Evolutionary conservation across 768 basidiomycete species (phyloP), one percentile per base, ranked within the genome.

Genomic region (Lactarius evosmus): DNA sequence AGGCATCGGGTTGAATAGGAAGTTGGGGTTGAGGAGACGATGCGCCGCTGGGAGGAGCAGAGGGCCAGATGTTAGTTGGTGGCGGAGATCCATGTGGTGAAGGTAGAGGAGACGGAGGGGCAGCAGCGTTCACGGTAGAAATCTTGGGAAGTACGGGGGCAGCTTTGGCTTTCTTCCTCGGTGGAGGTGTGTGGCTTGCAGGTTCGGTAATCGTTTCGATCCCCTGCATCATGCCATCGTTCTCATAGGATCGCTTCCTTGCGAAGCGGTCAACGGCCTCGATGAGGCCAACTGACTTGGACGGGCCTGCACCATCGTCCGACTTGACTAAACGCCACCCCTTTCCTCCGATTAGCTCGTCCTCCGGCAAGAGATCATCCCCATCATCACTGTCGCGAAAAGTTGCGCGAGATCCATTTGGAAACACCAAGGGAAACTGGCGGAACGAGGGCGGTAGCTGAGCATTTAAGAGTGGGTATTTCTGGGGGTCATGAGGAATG

Each of bases 231-330:
- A 83, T 78, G 67, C 78, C 75, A 70, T 83, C 83, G 58, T 72
- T 72, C 64, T 76, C 78, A 70, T 79, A 83, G 30, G 82, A 80
- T 68, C 91, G 76, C 75, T 84, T 84, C 62, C 82, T 75, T 41
- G 80, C 88, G 73, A 88, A 93, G 54, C 91, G 85, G 72, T 94
- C 92, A 44, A 94, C 85, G 5, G 92, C 92, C 70, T 93, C 91
- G 3, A 77, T 79, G 46, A 94, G 84, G 29, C 84, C 86, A 44
- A 93, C 83, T 7, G 82, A 78, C 61, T 79, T 79, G 44, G 72
- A 70, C 38, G 77, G 73, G 58, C 85, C 86, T 4, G 70, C 69
- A 25, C 76, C 75, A 56, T 88, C 85, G 51, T 91, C 88, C 19
- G 82, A 80, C 68, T 82, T 85, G 62, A 93, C 75, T 83, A 92